Conservation (phyloP, 2,329 filamentous ascomycete species). For the Dactylellina cionopaga region DNA sequence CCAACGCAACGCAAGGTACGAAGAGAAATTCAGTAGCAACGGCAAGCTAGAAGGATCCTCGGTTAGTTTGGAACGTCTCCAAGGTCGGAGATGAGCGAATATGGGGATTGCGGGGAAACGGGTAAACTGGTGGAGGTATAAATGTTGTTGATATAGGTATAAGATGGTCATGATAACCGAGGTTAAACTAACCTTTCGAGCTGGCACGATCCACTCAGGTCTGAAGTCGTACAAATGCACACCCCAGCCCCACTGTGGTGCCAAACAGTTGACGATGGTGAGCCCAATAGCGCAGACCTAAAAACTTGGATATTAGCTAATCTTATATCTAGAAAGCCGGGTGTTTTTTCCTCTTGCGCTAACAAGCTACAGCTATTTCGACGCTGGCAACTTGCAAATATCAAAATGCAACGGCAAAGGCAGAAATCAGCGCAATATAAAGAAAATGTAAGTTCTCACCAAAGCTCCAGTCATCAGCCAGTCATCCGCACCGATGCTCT, state of each 20-base stretch:
- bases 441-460: conserved; percentile 59
- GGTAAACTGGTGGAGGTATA: conserved; percentile 17
- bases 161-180: conserved; percentile 23
- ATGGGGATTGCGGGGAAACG: conserved; percentile 9
- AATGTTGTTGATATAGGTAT: conserved; percentile 10
- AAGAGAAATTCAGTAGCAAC: conserved; percentile 62
- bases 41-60: conserved; percentile 58
- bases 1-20: conserved; percentile 60
- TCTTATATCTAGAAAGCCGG: not conserved
- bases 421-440: conserved; percentile 58
- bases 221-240: conserved; percentile 51
- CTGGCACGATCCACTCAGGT: conserved; percentile 44
- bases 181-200: conserved; percentile 51
- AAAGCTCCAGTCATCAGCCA: conserved; percentile 62
- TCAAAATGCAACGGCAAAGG: conserved; percentile 23
- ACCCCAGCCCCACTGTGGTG: conserved; percentile 50
- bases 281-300: conserved; percentile 39
- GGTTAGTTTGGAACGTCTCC: conserved; percentile 4
- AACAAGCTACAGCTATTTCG: conserved; percentile 59
- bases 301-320: conserved; percentile 1
- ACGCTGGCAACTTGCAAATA: conserved; percentile 53
- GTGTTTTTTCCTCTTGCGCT: not conserved
- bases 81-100: not conserved
- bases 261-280: conserved; percentile 38
- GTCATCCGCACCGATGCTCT: conserved; percentile 61